Conservation (phyloP, 208 protist species). For the Trypanosoma lewisi region DNA sequence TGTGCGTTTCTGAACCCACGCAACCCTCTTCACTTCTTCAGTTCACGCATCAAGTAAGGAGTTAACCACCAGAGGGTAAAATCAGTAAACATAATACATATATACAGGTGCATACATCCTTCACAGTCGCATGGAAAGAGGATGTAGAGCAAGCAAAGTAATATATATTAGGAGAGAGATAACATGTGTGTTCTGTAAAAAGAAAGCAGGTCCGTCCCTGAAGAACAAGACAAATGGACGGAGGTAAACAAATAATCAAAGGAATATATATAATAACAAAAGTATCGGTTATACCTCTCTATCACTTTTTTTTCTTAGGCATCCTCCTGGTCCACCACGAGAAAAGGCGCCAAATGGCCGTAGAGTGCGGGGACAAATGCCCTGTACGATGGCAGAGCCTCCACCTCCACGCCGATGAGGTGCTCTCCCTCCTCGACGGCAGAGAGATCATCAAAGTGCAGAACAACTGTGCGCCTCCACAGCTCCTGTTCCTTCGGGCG, state of each 20-base stretch:
- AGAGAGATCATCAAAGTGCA: conserved; percentile 40
- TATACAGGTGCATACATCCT: not conserved
- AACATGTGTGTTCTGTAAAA: not conserved
- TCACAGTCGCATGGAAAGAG: too few species aligned
- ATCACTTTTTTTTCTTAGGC: not conserved
- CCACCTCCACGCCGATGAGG: conserved; percentile 59
- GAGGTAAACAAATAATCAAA: not conserved
- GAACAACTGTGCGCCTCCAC: conserved; percentile 1
- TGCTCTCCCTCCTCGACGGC: conserved; percentile 56
- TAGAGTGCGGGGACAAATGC: conserved; percentile 62
- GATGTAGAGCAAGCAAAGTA: too few species aligned
- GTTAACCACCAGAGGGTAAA: too few species aligned
- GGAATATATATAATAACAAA: not conserved
- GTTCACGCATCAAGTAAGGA: too few species aligned
- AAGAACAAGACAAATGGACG: not conserved
- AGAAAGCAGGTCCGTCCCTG: not conserved
- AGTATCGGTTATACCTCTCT: not conserved
- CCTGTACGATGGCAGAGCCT: conserved; percentile 34
- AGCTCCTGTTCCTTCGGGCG: not conserved
- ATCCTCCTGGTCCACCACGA: conserved; percentile 43
- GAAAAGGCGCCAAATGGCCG: conserved; percentile 59
- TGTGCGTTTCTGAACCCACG: too few species aligned
- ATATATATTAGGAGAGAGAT: not conserved
- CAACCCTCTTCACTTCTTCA: too few species aligned
- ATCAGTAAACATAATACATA: not conserved